phyloP scores from a whole-genome alignment of 805 yeast genomes.

The Candida loeiensis region DNA sequence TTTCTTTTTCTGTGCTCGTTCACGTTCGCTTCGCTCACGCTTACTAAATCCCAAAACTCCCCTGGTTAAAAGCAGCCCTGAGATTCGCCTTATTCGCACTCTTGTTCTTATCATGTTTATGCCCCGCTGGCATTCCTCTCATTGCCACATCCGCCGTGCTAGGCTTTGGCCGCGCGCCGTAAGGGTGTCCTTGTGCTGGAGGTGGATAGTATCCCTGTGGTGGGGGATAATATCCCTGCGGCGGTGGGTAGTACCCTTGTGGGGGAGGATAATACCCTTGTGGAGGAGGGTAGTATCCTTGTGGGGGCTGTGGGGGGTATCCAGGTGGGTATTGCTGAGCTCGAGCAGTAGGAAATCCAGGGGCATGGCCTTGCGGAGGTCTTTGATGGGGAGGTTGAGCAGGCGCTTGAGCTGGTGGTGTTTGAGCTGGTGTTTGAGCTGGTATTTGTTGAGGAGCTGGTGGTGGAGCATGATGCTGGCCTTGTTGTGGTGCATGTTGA shows the following conservation, averaged over 20 bases:
- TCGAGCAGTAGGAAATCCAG: not conserved
- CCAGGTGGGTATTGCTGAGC: constrained; percentile 5
- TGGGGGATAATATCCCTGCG: constrained; percentile 11
- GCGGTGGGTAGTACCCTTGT: constrained; percentile 12
- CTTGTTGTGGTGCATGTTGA: constrained; percentile 8
- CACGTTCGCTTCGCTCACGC: not conserved
- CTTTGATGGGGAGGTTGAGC: too few species aligned
- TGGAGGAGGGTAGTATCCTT: constrained; percentile 10
- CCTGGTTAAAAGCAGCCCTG: constrained; percentile 61
- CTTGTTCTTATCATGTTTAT: constrained; percentile 36
- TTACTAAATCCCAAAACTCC: constrained; percentile 61
- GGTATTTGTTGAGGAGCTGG: constrained; percentile 2
- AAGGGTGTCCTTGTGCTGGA: constrained; percentile 14
- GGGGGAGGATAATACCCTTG: constrained; percentile 15
- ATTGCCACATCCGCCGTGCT: constrained; percentile 43
- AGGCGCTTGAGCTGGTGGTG: constrained; percentile 1
- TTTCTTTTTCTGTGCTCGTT: not conserved
- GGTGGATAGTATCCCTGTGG: constrained; percentile 15
- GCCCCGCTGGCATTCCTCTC: constrained; percentile 45
- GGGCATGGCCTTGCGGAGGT: too few species aligned
- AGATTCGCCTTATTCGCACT: constrained; percentile 52
- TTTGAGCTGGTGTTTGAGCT: constrained; percentile 1
- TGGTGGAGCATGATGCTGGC: constrained; percentile 1
- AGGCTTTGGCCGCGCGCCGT: constrained; percentile 19
- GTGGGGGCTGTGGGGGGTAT: constrained; percentile 7